A percentile compares a stretch with the other conserved stretches of the same genome.
These are phyloP conservation scores for Chaetomium sp. DNA, from an alignment of 2,329 filamentous ascomycete species.

Conservation along the genomic window DNA sequence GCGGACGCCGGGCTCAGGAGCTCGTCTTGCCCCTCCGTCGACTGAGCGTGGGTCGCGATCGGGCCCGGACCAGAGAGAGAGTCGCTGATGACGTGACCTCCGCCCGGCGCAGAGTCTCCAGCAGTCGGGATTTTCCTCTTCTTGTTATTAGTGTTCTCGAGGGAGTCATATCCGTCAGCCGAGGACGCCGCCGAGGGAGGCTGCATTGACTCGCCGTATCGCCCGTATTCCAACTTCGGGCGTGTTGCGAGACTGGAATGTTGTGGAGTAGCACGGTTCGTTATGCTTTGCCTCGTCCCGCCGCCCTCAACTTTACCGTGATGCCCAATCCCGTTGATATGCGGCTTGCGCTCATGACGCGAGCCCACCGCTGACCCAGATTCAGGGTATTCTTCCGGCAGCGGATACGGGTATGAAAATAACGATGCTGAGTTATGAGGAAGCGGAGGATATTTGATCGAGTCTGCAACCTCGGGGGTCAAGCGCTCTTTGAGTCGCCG, in stretches of 20 bases:
- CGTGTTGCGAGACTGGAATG: conserved; percentile 38
- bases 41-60: conserved; percentile 29
- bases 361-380: conserved; percentile 22
- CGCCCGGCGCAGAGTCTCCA: conserved; percentile 54
- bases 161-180: conserved; percentile 87
- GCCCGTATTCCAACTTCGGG: conserved; percentile 39
- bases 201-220: conserved; percentile 45
- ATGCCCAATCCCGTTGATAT: conserved; percentile 48
- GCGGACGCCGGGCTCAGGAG: conserved; percentile 26
- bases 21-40: conserved; percentile 31
- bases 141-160: conserved; percentile 98
- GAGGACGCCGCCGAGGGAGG: conserved; percentile 64
- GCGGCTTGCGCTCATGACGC: conserved; percentile 33
- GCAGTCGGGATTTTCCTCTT: conserved; percentile 96
- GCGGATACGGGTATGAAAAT: conserved; percentile 65
- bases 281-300: conserved; percentile 34
- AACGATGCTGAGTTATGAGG: conserved; percentile 65
- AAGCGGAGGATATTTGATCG: conserved; percentile 74
- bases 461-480: conserved; percentile 74
- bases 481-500: conserved; percentile 81
- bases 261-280: conserved; percentile 43
- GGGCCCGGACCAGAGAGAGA: conserved; percentile 25
- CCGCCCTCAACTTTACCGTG: conserved; percentile 58
- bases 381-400: conserved; percentile 42
- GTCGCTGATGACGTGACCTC: conserved; percentile 35